These are phyloP conservation scores for Pythium volutum DNA, from an alignment of 352 stramenopile species.

Conservation along the genomic window DNA sequence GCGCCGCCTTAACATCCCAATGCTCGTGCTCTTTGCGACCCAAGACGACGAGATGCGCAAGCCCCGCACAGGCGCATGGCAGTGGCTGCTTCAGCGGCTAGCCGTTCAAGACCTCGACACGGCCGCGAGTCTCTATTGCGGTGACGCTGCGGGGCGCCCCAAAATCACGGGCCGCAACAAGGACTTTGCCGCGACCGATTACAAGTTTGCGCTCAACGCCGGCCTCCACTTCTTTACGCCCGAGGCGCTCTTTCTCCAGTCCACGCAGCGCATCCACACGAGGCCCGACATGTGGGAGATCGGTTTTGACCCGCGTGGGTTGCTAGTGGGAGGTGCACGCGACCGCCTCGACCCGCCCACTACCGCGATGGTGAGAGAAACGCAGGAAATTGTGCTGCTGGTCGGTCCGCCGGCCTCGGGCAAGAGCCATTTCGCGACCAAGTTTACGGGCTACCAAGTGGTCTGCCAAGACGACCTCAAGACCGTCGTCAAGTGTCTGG, in stretches of 20 bases:
- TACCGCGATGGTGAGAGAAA: slow-evolving; percentile 14
- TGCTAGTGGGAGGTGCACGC: neutral
- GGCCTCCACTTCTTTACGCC: slow-evolving; percentile 78
- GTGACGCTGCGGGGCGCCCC: slow-evolving; percentile 73
- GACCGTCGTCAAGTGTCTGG: slow-evolving; percentile 73
- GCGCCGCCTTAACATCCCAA: slow-evolving; percentile 52
- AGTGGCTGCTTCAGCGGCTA: slow-evolving; percentile 41
- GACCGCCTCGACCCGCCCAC: slow-evolving; percentile 10
- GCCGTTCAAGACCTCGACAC: slow-evolving; percentile 34
- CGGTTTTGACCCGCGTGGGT: slow-evolving; percentile 58
- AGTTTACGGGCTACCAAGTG: slow-evolving; percentile 45
- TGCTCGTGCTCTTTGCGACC: slow-evolving; percentile 70
- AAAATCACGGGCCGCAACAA: slow-evolving; percentile 66
- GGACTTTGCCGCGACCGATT: slow-evolving; percentile 84
- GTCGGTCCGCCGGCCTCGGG: slow-evolving; percentile 71
- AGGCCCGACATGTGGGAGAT: slow-evolving; percentile 68
- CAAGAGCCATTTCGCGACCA: slow-evolving; percentile 61
- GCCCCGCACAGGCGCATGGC: slow-evolving; percentile 66
- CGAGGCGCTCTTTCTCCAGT: slow-evolving; percentile 74
- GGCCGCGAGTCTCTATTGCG: slow-evolving; percentile 74
- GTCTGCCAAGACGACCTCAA: slow-evolving; percentile 88
- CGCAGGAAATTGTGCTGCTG: slow-evolving; percentile 71
- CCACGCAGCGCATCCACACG: slow-evolving; percentile 71
- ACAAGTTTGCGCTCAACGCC: slow-evolving; percentile 89
- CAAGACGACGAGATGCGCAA: slow-evolving; percentile 78